Percentiles rank a stretch among this genome's conserved stretches.
These are phyloP conservation scores for Luzula sylvatica DNA, from an alignment of 176 grass and related monocot genomes.

Conservation along the genomic window DNA sequence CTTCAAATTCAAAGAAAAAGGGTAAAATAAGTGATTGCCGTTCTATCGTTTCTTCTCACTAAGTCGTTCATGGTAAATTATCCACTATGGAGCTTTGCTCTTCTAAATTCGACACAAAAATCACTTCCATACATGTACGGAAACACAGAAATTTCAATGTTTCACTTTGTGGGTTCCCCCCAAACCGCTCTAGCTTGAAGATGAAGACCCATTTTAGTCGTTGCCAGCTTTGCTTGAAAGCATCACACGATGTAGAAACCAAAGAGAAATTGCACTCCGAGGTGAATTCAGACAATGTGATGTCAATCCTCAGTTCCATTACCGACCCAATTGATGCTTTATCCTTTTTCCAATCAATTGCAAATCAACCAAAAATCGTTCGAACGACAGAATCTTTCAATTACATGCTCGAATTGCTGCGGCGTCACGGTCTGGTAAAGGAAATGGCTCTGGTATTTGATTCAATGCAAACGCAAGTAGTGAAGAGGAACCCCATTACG, in stretches of 20 bases:
- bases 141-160: slow-evolving; percentile 12
- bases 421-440: slow-evolving; percentile 34
- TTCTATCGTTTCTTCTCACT: not conserved
- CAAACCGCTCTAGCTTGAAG: slow-evolving; percentile 3
- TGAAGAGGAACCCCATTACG: slow-evolving; percentile 48
- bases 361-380: slow-evolving; percentile 27
- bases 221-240: slow-evolving; percentile 3
- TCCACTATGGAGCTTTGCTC: slow-evolving; percentile 20
- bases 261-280: not conserved
- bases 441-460: slow-evolving; percentile 88
- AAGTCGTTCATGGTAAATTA: not conserved
- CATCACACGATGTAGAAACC: slow-evolving; percentile 1
- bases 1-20: slow-evolving; percentile 2
- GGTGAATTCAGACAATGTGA: slow-evolving; percentile 31
- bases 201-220: not conserved
- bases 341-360: slow-evolving; percentile 45
- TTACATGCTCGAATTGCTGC: slow-evolving; percentile 90
- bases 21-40: not conserved
- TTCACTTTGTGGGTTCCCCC: slow-evolving; percentile 1
- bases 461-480: slow-evolving; percentile 79
- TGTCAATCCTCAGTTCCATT: slow-evolving; percentile 41
- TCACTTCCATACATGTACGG: slow-evolving; percentile 17
- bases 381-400: slow-evolving; percentile 85
- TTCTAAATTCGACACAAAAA: not conserved
- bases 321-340: slow-evolving; percentile 36